Evolutionary conservation across 306 rosid species (phyloP).

Genomic region (Quercus robur): DNA sequence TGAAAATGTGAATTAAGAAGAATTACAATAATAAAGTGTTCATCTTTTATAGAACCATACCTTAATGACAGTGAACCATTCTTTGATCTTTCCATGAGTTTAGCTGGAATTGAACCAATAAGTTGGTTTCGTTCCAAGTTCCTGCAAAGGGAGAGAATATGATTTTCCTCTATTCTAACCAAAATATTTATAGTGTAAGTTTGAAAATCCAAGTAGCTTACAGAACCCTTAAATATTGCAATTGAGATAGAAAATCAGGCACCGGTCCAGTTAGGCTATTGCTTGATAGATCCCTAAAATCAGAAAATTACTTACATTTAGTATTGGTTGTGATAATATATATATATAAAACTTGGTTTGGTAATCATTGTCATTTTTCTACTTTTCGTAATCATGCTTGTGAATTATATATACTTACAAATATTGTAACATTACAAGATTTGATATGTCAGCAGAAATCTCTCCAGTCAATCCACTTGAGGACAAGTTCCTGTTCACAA

Average conservation of each 20-base stretch:
- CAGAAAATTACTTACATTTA: conserved; percentile 1
- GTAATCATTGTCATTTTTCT: not conserved
- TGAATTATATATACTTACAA: conserved; percentile 36
- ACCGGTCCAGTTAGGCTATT: conserved; percentile 39
- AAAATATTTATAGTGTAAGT: not conserved
- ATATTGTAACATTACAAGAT: conserved; percentile 33
- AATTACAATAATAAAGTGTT: too few relatives aligned
- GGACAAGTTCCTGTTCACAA: conserved; percentile 40
- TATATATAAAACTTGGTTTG: not conserved
- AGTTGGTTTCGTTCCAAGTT: conserved; percentile 44
- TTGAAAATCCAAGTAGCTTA: conserved; percentile 21
- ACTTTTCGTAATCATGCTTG: not conserved
- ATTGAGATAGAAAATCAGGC: conserved; percentile 34
- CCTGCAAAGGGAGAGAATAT: conserved; percentile 30
- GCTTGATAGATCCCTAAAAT: conserved; percentile 59
- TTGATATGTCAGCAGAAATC: conserved; percentile 32
- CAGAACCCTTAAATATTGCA: conserved; percentile 32
- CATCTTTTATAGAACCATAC: conserved; percentile 17
- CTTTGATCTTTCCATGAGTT: conserved; percentile 36
- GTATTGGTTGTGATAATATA: not conserved
- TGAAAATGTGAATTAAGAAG: too few relatives aligned
- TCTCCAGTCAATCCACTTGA: conserved; percentile 45
- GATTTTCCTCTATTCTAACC: not conserved
- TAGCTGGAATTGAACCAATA: conserved; percentile 37
- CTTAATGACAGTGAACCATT: conserved; percentile 39